A percentile compares a stretch with the other conserved stretches of the same genome.
Conservation (phyloP, 192 early-diverging fungal species). For the Mortierella antarctica region DNA sequence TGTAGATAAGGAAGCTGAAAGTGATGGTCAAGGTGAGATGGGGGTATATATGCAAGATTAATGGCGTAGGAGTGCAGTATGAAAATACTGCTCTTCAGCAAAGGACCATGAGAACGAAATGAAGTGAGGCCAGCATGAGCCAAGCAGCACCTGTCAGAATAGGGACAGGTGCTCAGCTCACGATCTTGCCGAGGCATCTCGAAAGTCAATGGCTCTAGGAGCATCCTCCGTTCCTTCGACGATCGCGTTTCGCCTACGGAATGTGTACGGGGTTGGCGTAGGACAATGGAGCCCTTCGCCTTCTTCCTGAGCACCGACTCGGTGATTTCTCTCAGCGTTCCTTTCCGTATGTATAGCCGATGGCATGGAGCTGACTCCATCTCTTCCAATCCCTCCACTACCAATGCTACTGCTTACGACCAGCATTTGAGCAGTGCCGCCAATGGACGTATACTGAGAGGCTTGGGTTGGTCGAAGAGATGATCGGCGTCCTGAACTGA, state of each 20-base stretch:
- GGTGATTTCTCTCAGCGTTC: background rate
- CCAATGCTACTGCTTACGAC: background rate
- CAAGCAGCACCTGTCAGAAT: too few species aligned
- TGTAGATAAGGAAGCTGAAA: too few species aligned
- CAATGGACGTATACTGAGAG: background rate
- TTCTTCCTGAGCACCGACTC: background rate
- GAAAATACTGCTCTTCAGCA: too few species aligned
- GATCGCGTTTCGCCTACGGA: slow-evolving; percentile 47
- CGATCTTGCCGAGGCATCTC: background rate
- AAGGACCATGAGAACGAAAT: too few species aligned
- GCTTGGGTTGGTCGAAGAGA: background rate
- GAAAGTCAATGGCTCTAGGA: slow-evolving; percentile 33
- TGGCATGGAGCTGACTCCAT: slow-evolving; percentile 7
- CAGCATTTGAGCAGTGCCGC: background rate
- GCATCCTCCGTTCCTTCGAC: slow-evolving; percentile 50
- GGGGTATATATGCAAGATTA: too few species aligned
- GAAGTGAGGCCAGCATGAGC: too few species aligned
- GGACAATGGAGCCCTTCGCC: slow-evolving; percentile 2
- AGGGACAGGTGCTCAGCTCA: too few species aligned
- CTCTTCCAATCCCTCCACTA: slow-evolving; percentile 4
- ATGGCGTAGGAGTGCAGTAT: too few species aligned
- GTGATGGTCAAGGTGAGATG: too few species aligned
- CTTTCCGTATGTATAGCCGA: slow-evolving; percentile 15
- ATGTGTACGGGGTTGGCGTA: slow-evolving; percentile 40
- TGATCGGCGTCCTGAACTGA: too few species aligned